Evolutionary conservation across 768 basidiomycete species (phyloP), one percentile per base, ranked within the genome.

Genomic region (Lactarius deliciosus): DNA sequence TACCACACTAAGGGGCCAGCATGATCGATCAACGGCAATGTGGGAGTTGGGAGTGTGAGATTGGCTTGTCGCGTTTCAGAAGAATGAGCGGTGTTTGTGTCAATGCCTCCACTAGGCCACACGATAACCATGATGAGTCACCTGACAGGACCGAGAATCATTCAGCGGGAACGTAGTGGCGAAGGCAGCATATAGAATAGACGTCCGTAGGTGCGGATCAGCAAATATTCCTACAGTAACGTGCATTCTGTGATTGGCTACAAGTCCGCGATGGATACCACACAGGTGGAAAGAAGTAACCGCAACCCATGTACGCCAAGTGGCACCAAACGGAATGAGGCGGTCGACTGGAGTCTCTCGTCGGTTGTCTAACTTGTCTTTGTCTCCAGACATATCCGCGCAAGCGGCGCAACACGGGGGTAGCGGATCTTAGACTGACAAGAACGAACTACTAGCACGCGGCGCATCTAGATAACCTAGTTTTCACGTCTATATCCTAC

Each of bases 341-440:
- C n/a, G 22, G 50, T 53, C 13, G 13, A 25, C 22, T 10, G 50
- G 50, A 22, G 22, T 13, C 15, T 50, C 47, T 25, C 11, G 50
- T 53, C 50, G 50, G 13, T 25, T 53, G 50, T n/a, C n/a, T n/a
- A n/a, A n/a, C n/a, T n/a, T n/a, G n/a, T 28, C 25, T 25, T 15
- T 53, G 22, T 28, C 47, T 50, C 47, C 47, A 30, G 47, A 25
- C 50, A 25, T 53, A 53, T 32, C 63, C 47, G 38, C 57, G 13
- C n/a, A n/a, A n/a, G n/a, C n/a, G n/a, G n/a, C n/a, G n/a, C 43
- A 57, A 57, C 16, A n/a, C 4, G 41, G 38, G 40, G 20, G 8
- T n/a, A 15, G 30, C 55, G 11, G 55, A 34, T 34, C 32, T n/a
- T 34, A n/a, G 18, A 20, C 2, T 32, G 18, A n/a, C 25, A 28